Base-by-base conservation (phyloP, 2,329 filamentous ascomycete genomes). In the Mollisia scopiformis region DNA sequence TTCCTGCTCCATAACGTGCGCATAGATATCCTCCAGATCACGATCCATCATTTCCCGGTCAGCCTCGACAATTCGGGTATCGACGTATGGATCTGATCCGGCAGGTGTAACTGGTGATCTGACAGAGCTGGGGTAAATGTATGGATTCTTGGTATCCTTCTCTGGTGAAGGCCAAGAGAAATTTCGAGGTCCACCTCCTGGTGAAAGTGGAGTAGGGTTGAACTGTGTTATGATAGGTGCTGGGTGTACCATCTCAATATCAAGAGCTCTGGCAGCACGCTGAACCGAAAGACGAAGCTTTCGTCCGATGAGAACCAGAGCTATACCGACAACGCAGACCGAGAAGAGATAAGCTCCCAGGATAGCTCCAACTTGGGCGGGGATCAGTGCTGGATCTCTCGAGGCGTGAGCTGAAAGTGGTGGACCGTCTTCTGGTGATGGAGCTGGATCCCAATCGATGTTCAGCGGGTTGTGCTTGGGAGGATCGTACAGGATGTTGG, bases 11-110 rank as follows among this genome's bases (percentile, higher is more conserved):
- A 97, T 90, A 65, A 97, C 93, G 68, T 93, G 90, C 63, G 88
- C 92, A 77, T 97, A 98, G 74, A 98, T 87, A 69, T 91, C 87
- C 75, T 97, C 93, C 75, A 97, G 87, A 74, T 97, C 91, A 66
- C 88, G 82, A 75, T 95, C 88, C 65, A 91, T 88, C 79, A 89
- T 88, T 71, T 84, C 82, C 73, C 84, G 86, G 76, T 97, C 91
- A 62, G 85, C 84, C 61, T 89, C 85, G 25, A 97, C 84, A 16
- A 97, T 84, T 61, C 83, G 83, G 61, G 89, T 87, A 74, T 97
- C 92, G 62, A 97, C 91, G 23, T 86, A 87, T 16, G 83, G 83
- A 62, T 91, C 86, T 61, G 86, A 86, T 13, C 59, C 62, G 5
- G 63, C 55, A 11, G 66, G 65, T 13, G 68, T 64, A 3, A 54